These are phyloP conservation scores for Chalara sp. DNA, from an alignment of 2,329 filamentous ascomycete genomes.

Conservation along the genomic window DNA sequence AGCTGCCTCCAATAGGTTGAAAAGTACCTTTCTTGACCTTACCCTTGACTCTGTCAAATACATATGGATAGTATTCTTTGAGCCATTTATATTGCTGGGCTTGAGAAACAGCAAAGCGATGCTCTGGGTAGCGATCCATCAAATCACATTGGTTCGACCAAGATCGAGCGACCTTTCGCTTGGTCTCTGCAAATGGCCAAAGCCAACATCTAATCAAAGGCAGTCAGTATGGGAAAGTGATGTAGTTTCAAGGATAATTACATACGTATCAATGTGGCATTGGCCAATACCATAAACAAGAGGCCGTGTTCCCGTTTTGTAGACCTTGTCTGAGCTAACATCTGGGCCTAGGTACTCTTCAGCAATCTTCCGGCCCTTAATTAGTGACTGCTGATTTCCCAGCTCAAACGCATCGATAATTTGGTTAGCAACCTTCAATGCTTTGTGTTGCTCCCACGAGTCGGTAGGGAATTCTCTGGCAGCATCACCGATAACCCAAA, in stretches of 20 bases:
- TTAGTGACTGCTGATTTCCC: conserved; percentile 70
- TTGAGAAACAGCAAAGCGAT: conserved; percentile 86
- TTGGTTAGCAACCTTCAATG: conserved; percentile 73
- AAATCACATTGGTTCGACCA: conserved; percentile 97
- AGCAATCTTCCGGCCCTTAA: conserved; percentile 75
- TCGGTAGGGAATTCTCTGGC: conserved; percentile 84
- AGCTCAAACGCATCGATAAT: conserved; percentile 89
- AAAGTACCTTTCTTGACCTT: conserved; percentile 90
- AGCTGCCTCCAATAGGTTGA: conserved; percentile 92
- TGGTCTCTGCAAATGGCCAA: conserved; percentile 97
- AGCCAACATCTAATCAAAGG: conserved; percentile 57
- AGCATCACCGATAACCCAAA: conserved; percentile 93
- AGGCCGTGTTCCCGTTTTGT: conserved; percentile 65
- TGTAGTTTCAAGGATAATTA: too few relatives aligned
- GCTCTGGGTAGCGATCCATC: conserved; percentile 91
- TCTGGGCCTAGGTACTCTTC: conserved; percentile 74
- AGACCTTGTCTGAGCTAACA: conserved; percentile 78
- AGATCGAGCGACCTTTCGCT: conserved; percentile 88
- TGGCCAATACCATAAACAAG: conserved; percentile 88
- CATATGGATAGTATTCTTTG: conserved; percentile 78
- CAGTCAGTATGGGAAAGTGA: too few relatives aligned
- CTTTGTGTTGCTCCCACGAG: conserved; percentile 83
- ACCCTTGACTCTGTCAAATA: conserved; percentile 82
- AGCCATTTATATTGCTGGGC: conserved; percentile 99
- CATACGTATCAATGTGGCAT: conserved; percentile 88